Evolutionary conservation across 805 yeast species (phyloP), one percentile per base, ranked within the genome.

Genomic region (Candida suzukii): DNA sequence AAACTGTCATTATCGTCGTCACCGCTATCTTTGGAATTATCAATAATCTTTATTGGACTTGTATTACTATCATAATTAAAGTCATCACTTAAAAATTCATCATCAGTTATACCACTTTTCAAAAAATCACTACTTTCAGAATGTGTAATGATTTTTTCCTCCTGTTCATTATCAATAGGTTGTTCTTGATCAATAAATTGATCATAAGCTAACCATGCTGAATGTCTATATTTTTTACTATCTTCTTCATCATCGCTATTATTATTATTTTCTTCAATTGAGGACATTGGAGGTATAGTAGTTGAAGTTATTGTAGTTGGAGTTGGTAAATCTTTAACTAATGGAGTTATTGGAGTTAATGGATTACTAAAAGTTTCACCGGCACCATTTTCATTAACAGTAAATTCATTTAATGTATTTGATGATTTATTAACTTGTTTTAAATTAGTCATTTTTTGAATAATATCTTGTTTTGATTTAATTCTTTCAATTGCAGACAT

Each of bases 11-110:
- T 31, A 12, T 31, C 34, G 11, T 19, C 34, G 9, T 18, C 19
- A 31, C 18, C 24, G 20, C 19, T 7, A 11, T 31, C 19, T 7
- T 29, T n/a, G 3, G 19, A 17, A 5, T 29, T 17, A 16, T 6
- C 19, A n/a, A n/a, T n/a, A n/a, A 29, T 16, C 18, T 6, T n/a
- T 18, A 29, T 29, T 29, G 11, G 32, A 6, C 12, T 29, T 29
- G 19, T 24, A 34, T 17, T 24, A 10, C 25, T 34, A 24, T 34
- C 37, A 10, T 22, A 24, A 14, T 34, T 12, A 16, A 14, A 22
- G 12, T 34, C 37, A n/a, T 34, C 37, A 34, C 37, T 21, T 24
- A 34, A 24, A 19, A 34, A 34, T 17, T 34, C 37, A 24, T 34
- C 37, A 34, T 34, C 37, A 6, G 37, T 34, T 7, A 34, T 21